Conservation (phyloP, 2,329 filamentous ascomycete species). For the Colletotrichum theobromicola region DNA sequence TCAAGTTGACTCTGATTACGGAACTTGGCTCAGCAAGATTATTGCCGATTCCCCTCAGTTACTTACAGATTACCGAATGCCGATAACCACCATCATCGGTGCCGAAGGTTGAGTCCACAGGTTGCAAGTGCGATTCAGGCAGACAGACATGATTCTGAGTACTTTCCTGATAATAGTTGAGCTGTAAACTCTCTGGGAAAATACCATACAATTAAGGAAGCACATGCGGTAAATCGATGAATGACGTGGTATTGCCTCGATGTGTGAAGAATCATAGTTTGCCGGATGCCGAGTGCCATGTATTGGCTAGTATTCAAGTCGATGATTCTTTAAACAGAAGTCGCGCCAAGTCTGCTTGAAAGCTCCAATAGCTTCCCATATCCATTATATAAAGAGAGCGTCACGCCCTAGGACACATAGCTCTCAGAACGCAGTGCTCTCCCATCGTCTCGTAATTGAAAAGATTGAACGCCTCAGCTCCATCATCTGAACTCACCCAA, state of each 20-base stretch:
- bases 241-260: not conserved
- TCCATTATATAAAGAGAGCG: not conserved
- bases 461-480: rapidly evolving
- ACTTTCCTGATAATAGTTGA: not conserved
- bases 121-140: not conserved
- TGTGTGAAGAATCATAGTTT: not conserved
- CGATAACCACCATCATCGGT: not conserved
- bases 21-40: not conserved
- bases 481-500: not conserved
- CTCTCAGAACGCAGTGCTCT: not conserved
- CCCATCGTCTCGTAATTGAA: not conserved
- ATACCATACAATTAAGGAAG: not conserved
- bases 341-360: not conserved
- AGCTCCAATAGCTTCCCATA: rapidly evolving
- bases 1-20: not conserved
- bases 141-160: not conserved
- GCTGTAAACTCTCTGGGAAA: not conserved
- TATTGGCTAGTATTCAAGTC: not conserved
- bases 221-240: not conserved
- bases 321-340: not conserved
- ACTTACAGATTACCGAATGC: not conserved
- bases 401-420: rapidly evolving
- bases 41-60: not conserved
- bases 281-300: not conserved
- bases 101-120: not conserved